phyloP scores from a whole-genome alignment of 495 filamentous ascomycete species.

The Hypoxylon intermedium region DNA sequence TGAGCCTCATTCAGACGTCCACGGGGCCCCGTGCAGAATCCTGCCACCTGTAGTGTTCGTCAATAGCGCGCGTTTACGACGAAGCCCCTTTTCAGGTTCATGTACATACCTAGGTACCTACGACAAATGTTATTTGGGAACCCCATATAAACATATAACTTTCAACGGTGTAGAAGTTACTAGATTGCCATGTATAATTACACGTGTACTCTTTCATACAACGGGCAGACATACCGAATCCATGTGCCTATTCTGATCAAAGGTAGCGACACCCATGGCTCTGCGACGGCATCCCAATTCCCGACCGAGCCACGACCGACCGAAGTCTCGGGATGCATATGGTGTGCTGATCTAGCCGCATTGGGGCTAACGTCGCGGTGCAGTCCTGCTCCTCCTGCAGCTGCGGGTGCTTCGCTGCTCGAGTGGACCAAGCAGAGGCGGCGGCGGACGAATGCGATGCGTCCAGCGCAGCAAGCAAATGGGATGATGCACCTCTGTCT shows the following conservation, averaged over 20 bases:
- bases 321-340: constrained; percentile 23
- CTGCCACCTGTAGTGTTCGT: constrained; percentile 1
- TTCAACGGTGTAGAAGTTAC: no score
- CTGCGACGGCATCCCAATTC: background rate
- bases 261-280: background rate
- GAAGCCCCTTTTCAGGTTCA: background rate
- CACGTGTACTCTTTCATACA: no score
- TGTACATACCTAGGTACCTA: background rate
- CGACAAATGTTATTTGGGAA: no score
- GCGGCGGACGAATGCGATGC: constrained; percentile 30
- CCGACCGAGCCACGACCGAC: constrained; percentile 1
- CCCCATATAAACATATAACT: no score
- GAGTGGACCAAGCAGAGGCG: constrained; percentile 8
- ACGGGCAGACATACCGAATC: no score
- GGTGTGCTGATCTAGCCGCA: constrained; percentile 13
- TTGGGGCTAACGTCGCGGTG: constrained; percentile 12
- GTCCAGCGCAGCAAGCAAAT: constrained; percentile 33
- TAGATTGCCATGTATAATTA: no score
- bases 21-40: constrained; percentile 2
- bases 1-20: constrained; percentile 17
- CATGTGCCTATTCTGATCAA: background rate
- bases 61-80: constrained; percentile 5
- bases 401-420: constrained; percentile 22
- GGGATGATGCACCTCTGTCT: constrained; percentile 18
- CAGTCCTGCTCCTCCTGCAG: constrained; percentile 4